These are phyloP conservation scores for Penicillium salamii DNA, from an alignment of 495 filamentous ascomycete genomes.

Conservation along the genomic window DNA sequence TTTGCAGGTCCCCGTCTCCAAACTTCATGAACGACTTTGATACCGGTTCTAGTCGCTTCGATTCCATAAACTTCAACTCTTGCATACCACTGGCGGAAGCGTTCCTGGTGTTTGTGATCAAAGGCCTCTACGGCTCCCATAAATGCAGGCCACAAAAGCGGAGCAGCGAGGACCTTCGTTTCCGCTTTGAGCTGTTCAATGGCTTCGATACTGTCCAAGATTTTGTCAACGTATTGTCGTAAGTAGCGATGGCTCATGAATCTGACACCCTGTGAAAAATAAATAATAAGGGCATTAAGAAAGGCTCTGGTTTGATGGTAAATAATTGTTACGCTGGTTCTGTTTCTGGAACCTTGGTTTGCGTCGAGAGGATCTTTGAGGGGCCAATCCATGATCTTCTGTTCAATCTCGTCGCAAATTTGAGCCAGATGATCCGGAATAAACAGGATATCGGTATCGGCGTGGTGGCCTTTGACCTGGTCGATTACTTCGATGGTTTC, in stretches of 20 bases:
- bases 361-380: background rate
- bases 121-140: constrained; percentile 3
- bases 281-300: constrained; percentile 1
- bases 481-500: constrained; percentile 4
- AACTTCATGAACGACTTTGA: constrained; percentile 1
- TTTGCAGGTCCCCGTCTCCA: background rate
- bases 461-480: background rate
- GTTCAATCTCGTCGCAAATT: constrained; percentile 2
- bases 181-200: constrained; percentile 3
- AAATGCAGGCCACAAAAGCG: constrained; percentile 7
- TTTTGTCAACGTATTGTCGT: background rate
- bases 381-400: constrained; percentile 5
- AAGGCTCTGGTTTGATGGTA: background rate
- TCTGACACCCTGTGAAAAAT: background rate
- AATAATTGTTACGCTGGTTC: background rate
- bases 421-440: background rate
- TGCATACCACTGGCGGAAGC: constrained; percentile 2
- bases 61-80: constrained; percentile 3
- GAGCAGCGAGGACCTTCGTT: background rate
- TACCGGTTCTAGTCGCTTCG: background rate
- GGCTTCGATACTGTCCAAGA: constrained; percentile 5
- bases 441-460: background rate
- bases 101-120: background rate
- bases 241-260: constrained; percentile 1
- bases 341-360: background rate